Evolutionary conservation across 805 yeast species (phyloP).

Genomic region (Candida argentea): DNA sequence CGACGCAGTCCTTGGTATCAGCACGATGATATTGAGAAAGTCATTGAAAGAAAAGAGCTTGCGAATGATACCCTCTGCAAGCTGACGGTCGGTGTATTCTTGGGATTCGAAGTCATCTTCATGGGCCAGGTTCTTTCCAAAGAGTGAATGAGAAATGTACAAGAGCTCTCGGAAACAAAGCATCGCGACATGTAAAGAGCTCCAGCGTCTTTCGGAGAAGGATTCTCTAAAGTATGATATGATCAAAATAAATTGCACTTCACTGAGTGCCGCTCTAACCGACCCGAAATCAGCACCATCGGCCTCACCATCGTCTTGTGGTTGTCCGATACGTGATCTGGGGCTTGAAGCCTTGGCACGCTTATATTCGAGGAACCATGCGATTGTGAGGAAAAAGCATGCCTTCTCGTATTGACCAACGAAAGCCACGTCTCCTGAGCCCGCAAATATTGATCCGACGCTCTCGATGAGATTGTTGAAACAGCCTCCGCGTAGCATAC

Average conservation of each 20-base stretch:
- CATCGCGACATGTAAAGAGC: constrained; percentile 61
- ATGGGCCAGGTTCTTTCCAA: constrained; percentile 15
- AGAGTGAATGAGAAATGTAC: constrained; percentile 34
- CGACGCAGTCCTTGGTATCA: constrained; percentile 53
- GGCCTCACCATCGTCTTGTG: constrained; percentile 7
- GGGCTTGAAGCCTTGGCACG: too few relatives aligned
- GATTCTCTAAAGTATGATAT: constrained; percentile 36
- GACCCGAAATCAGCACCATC: constrained; percentile 29
- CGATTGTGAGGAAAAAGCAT: constrained; percentile 43
- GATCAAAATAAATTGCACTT: constrained; percentile 48
- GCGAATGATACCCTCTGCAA: constrained; percentile 50
- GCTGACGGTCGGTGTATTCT: constrained; percentile 25
- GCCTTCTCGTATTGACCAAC: constrained; percentile 30
- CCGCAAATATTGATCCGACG: constrained; percentile 36
- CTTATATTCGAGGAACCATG: constrained; percentile 74
- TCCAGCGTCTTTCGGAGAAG: constrained; percentile 36
- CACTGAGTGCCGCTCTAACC: constrained; percentile 48
- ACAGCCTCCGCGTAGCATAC: constrained; percentile 56
- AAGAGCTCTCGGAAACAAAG: constrained; percentile 57
- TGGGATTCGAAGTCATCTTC: constrained; percentile 37
- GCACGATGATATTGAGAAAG: constrained; percentile 44
- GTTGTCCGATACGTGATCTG: constrained; percentile 3
- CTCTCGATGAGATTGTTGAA: constrained; percentile 56
- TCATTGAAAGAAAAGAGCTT: constrained; percentile 62
- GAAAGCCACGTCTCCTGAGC: constrained; percentile 18